Conservation (phyloP, 116 monocot species). For the Cymodocea nodosa region DNA sequence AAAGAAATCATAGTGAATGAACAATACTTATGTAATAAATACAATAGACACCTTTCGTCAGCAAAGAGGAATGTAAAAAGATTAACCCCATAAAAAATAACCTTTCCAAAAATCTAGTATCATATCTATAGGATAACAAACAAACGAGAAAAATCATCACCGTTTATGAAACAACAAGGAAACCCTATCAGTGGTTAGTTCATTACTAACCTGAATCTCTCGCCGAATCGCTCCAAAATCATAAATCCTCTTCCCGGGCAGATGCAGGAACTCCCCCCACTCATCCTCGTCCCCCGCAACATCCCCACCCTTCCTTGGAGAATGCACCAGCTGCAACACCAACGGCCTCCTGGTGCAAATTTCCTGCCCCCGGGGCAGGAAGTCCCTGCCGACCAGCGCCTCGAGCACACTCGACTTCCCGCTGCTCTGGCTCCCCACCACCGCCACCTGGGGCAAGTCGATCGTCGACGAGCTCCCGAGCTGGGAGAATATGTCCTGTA, state of each 20-base stretch:
- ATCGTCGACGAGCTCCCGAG: conserved; percentile 30
- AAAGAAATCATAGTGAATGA: too few species aligned
- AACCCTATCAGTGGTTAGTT: too few species aligned
- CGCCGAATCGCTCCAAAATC: conserved; percentile 18
- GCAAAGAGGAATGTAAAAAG: too few species aligned
- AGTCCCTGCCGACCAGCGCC: conserved; percentile 25
- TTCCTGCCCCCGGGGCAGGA: conserved; percentile 21
- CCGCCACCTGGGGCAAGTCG: conserved; percentile 29
- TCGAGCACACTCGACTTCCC: conserved; percentile 30
- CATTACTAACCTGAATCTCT: conserved; percentile 22
- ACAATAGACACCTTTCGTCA: too few species aligned
- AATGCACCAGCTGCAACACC: conserved; percentile 26
- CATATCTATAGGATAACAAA: too few species aligned
- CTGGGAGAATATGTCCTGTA: conserved; percentile 28
- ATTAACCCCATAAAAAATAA: too few species aligned
- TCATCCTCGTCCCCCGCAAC: conserved; percentile 5
- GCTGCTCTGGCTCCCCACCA: conserved; percentile 31
- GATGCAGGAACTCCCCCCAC: conserved; percentile 30
- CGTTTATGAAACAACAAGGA: too few species aligned
- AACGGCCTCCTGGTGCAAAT: conserved; percentile 25
- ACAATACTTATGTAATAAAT: too few species aligned
- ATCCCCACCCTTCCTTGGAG: conserved; percentile 4
- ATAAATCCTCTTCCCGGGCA: conserved; percentile 12
- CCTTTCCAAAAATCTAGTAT: too few species aligned
- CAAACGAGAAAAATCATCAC: too few species aligned